Evolutionary conservation across 148 eudicot genomes (phyloP).

Genomic region (Salicornia ramosissima): DNA sequence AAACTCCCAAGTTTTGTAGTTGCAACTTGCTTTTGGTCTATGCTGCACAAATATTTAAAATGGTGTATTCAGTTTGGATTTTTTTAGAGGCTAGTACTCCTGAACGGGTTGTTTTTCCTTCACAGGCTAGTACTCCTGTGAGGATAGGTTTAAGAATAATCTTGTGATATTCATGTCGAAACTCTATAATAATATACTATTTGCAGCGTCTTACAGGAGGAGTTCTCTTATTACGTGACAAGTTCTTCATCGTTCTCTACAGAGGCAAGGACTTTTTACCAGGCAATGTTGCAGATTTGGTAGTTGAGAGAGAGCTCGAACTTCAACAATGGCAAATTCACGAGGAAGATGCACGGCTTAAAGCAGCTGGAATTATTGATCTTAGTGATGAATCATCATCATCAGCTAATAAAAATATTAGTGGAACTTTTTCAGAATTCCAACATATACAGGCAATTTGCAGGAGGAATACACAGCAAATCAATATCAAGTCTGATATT

Average conservation of each 20-base stretch:
- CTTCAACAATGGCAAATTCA: conserved; percentile 56
- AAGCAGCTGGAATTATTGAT: conserved; percentile 41
- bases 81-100: neutral
- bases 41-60: neutral
- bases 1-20: neutral
- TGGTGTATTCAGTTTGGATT: neutral
- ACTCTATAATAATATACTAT: conserved; percentile 11
- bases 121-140: neutral
- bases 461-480: conserved; percentile 22
- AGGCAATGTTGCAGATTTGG: conserved; percentile 47
- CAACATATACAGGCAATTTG: conserved; percentile 43
- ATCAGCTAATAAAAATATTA: conserved; percentile 24
- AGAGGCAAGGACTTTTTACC: conserved; percentile 92
- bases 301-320: conserved; percentile 63
- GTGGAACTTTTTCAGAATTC: conserved; percentile 75
- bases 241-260: conserved; percentile 77
- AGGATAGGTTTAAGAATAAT: neutral
- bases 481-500: conserved; percentile 32
- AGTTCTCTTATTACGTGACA: conserved; percentile 82
- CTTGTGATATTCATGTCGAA: neutral
- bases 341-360: conserved; percentile 74
- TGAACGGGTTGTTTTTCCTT: neutral
- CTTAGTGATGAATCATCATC: conserved; percentile 20
- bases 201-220: conserved; percentile 95
- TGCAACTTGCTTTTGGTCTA: neutral